Percentiles rank a stretch among this genome's conserved stretches.
These are phyloP conservation scores for Irpex lacteus DNA, from an alignment of 1,284 basidiomycete species.

Conservation along the genomic window DNA sequence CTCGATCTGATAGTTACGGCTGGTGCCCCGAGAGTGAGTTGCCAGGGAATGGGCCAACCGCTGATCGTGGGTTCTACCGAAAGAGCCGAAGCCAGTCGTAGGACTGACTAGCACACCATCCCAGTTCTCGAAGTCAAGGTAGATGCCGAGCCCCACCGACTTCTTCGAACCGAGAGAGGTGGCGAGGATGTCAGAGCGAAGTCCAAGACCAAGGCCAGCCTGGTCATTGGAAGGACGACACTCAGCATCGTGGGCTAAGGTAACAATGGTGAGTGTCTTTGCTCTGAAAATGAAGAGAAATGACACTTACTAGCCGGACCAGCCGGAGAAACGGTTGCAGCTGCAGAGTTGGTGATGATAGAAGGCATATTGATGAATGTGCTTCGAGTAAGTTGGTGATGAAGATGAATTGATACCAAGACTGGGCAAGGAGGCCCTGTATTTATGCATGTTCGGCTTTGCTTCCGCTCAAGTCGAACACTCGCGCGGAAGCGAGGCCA, in stretches of 20 bases:
- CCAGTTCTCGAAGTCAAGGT: background rate
- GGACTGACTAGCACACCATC: background rate
- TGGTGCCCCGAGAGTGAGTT: background rate
- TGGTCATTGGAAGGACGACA: background rate
- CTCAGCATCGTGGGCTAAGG: background rate
- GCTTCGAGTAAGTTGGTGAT: background rate
- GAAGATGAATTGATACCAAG: background rate
- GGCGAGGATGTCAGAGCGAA: background rate
- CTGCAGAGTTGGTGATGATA: background rate
- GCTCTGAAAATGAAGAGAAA: background rate
- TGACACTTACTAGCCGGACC: background rate
- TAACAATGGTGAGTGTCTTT: background rate
- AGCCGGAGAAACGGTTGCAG: background rate
- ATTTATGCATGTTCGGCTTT: background rate
- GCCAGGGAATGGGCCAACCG: background rate
- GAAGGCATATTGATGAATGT: conserved; percentile 12
- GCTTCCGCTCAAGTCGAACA: background rate
- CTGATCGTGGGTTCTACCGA: background rate
- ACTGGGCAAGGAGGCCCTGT: background rate
- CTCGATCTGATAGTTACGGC: background rate
- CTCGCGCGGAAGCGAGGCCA: too few relatives aligned
- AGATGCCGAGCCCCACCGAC: background rate
- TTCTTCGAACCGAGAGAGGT: background rate
- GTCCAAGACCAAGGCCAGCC: background rate
- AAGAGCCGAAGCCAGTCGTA: background rate